Percentiles rank a stretch among this genome's conserved stretches.
These are phyloP conservation scores for Byssochlamys sp. DNA, from an alignment of 2,329 filamentous ascomycete genomes.

Conservation along the genomic window DNA sequence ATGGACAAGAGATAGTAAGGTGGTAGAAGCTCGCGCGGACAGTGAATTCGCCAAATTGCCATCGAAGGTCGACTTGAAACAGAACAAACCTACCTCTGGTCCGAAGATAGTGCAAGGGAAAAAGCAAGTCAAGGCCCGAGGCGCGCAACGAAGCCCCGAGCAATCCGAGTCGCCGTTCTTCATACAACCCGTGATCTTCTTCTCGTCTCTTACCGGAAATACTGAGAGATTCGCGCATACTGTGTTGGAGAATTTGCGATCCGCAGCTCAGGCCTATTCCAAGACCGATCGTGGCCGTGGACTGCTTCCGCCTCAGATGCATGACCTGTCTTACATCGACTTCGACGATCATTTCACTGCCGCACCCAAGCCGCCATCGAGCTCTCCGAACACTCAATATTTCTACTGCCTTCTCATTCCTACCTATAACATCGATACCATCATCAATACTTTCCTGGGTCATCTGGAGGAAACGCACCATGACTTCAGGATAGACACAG, in stretches of 20 bases:
- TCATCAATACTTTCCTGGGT: constrained; percentile 76
- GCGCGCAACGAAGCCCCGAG: constrained; percentile 12
- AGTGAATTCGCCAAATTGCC: neutral
- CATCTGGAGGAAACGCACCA: constrained; percentile 88
- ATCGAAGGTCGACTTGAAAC: neutral
- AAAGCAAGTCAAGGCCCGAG: constrained; percentile 19
- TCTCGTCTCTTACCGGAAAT: constrained; percentile 74
- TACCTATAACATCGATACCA: constrained; percentile 90
- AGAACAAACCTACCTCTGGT: constrained; percentile 13
- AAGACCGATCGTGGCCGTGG: constrained; percentile 18
- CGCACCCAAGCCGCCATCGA: constrained; percentile 53
- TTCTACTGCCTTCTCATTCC: constrained; percentile 81
- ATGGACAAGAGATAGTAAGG: constrained; percentile 3
- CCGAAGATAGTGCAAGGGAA: constrained; percentile 27
- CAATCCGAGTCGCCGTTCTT: constrained; percentile 15
- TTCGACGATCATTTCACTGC: constrained; percentile 86
- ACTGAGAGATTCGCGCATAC: constrained; percentile 64
- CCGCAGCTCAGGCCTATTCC: constrained; percentile 22
- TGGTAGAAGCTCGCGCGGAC: neutral
- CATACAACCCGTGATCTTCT: constrained; percentile 69
- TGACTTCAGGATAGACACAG: constrained; percentile 91
- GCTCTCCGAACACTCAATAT: constrained; percentile 44
- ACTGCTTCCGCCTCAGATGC: constrained; percentile 51
- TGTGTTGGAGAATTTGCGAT: constrained; percentile 49
- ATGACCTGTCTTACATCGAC: constrained; percentile 77